Percentiles rank a stretch among this genome's conserved stretches.
Conservation (phyloP, 2,329 filamentous ascomycete genomes). For the Arthrobotrys iridis region DNA sequence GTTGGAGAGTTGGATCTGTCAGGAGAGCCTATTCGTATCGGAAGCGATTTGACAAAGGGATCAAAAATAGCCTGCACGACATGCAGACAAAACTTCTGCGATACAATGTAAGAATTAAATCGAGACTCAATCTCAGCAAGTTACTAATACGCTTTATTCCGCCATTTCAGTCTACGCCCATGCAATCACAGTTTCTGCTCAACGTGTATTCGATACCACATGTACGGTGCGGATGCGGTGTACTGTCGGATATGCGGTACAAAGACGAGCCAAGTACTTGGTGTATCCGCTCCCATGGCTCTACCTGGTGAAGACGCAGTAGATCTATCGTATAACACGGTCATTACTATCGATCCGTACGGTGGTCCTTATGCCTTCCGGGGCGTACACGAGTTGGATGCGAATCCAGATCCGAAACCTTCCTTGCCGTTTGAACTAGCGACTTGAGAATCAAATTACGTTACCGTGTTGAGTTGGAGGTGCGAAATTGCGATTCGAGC, state of each 20-base stretch:
- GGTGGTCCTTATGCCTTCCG: not conserved
- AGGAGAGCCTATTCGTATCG: not conserved
- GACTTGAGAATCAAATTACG: too few species aligned
- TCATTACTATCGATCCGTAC: not conserved
- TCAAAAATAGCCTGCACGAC: slow-evolving; percentile 17
- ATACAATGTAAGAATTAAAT: slow-evolving; percentile 48
- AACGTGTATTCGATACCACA: slow-evolving; percentile 26
- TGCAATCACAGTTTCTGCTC: slow-evolving; percentile 54
- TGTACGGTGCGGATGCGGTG: not conserved
- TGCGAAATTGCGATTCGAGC: too few species aligned
- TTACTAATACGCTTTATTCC: slow-evolving; percentile 1
- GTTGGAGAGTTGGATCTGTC: slow-evolving; percentile 30
- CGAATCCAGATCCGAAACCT: not conserved
- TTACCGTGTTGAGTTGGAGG: too few species aligned
- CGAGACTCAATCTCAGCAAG: not conserved
- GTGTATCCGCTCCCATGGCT: slow-evolving; percentile 51
- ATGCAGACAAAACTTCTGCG: slow-evolving; percentile 31
- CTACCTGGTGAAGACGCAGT: slow-evolving; percentile 36
- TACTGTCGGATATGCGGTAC: slow-evolving; percentile 13
- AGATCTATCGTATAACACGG: not conserved
- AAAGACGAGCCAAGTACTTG: slow-evolving; percentile 20
- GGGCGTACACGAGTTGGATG: not conserved
- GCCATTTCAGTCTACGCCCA: slow-evolving; percentile 28
- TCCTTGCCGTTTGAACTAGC: not conserved
- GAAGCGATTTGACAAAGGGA: slow-evolving; percentile 8